Evolutionary conservation across 495 filamentous ascomycete genomes (phyloP).

Genomic region (Hapsidospora chrysogenum): DNA sequence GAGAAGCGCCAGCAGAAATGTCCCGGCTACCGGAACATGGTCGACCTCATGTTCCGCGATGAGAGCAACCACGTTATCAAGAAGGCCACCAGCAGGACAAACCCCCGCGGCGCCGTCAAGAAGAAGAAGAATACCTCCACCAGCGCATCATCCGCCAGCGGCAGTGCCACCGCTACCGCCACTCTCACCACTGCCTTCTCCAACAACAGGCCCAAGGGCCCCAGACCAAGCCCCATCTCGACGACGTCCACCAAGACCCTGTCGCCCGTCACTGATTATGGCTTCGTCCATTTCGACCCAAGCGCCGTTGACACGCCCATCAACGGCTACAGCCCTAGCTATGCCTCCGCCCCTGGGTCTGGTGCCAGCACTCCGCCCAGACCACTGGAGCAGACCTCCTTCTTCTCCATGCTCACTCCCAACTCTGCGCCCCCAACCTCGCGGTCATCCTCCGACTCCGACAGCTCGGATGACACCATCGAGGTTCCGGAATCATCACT

Average conservation of each 20-base stretch:
- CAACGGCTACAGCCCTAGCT: neutral
- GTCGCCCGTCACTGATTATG: too few relatives aligned
- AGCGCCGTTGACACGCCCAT: neutral
- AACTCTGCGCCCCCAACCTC: neutral
- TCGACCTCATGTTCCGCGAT: conserved; percentile 57
- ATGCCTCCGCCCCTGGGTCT: too few relatives aligned
- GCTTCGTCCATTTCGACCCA: too few relatives aligned
- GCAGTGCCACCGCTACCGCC: neutral
- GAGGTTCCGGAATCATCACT: neutral
- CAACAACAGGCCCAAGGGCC: conserved; percentile 16
- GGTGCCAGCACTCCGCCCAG: too few relatives aligned
- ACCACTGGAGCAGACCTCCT: neutral
- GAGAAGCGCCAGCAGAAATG: conserved; percentile 41
- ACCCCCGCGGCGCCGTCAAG: conserved; percentile 6
- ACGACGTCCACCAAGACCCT: neutral
- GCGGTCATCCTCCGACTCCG: neutral
- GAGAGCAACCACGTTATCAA: conserved; percentile 51
- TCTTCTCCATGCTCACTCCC: neutral
- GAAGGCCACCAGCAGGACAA: conserved; percentile 35
- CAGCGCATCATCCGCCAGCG: neutral
- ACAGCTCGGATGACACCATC: neutral
- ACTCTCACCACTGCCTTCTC: conserved; percentile 10
- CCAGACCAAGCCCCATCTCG: too few relatives aligned
- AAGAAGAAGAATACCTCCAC: conserved; percentile 5
- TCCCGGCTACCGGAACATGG: conserved; percentile 52